Evolutionary conservation across 768 basidiomycete species (phyloP), one percentile per base, ranked within the genome.

Genomic region (Leccinellum rugosiceps): DNA sequence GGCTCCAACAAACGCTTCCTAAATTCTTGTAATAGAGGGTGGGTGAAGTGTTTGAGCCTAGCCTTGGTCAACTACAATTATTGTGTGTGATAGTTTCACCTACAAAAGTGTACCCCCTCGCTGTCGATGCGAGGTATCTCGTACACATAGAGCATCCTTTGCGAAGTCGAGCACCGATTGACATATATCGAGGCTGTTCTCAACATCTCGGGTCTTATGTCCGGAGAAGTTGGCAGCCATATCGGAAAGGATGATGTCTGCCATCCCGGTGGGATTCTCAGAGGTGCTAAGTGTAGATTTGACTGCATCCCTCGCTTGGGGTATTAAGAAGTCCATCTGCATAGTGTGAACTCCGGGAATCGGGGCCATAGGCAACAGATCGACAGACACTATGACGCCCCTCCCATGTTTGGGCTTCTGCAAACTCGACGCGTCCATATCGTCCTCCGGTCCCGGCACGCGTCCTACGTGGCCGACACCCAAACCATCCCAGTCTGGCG

Each of bases 171-270:
- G 82, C 1, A 91, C 94, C 3, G 88, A 84, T 35, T 80, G 72
- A 67, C 86, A 90, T 21, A 98, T 86, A 35, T 87, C 80, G 31
- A 95, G 77, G 56, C 87, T 87, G 10, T 78, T 70, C 64, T 86
- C 80, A 1, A 81, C 80, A 71, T 98, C 95, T 50, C 78, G 78
- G 0, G 74, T 71, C 17, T 78, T 70, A 58, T 88, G 85, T 6
- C 96, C 96, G 2, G 87, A 82, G 58, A 84, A 77, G 69, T 94
- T 94, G 21, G 85, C 85, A 17, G 94, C 91, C 88, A 98, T 94
- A 67, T 97, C 95, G 8, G 88, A 92, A 4, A 97, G 77, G 25
- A 97, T 82, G 17, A 95, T 75, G 68, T 98, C 93, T 7, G 85
- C 88, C 70, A 80, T 81, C 19, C 75, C 71, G 17, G 70, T 66